Evolutionary conservation across 768 basidiomycete genomes (phyloP).

Genomic region (Suillus paluster): DNA sequence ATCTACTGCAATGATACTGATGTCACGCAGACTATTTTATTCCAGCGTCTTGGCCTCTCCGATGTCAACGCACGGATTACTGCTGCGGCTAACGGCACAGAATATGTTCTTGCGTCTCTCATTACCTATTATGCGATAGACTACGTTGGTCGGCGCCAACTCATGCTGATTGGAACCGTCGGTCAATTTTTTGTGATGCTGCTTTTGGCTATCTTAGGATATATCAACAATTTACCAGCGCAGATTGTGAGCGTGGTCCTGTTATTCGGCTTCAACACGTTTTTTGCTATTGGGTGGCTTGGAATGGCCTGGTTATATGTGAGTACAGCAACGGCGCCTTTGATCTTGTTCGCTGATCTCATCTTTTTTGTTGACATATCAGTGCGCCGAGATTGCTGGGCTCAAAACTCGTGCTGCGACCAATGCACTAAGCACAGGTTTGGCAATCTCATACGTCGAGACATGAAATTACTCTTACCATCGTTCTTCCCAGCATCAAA

Average conservation of each 20-base stretch:
- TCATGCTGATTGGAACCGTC: slow-evolving; percentile 50
- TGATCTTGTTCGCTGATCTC: slow-evolving; percentile 1
- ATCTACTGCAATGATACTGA: not conserved
- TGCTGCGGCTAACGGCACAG: slow-evolving; percentile 43
- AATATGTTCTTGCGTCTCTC: slow-evolving; percentile 49
- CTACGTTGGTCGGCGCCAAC: slow-evolving; percentile 48
- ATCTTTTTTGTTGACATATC: not conserved
- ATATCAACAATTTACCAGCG: slow-evolving; percentile 23
- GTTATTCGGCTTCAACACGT: slow-evolving; percentile 41
- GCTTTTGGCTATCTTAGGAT: slow-evolving; percentile 30
- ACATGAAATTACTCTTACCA: not conserved
- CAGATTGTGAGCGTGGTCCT: slow-evolving; percentile 28
- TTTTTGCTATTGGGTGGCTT: slow-evolving; percentile 44
- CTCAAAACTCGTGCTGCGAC: slow-evolving; percentile 33
- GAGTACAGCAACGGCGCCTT: not conserved
- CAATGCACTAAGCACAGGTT: slow-evolving; percentile 33
- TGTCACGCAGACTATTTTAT: slow-evolving; percentile 14
- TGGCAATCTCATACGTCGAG: not conserved
- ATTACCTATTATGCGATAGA: slow-evolving; percentile 54
- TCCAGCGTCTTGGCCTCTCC: slow-evolving; percentile 26
- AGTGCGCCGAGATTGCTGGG: slow-evolving; percentile 36
- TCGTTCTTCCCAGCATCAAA: slow-evolving; percentile 10
- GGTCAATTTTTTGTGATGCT: slow-evolving; percentile 37
- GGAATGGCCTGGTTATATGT: slow-evolving; percentile 41
- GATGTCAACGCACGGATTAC: slow-evolving; percentile 31